Base-by-base conservation (phyloP, 306 rosid species). In the Hippophae gyantsensis region DNA sequence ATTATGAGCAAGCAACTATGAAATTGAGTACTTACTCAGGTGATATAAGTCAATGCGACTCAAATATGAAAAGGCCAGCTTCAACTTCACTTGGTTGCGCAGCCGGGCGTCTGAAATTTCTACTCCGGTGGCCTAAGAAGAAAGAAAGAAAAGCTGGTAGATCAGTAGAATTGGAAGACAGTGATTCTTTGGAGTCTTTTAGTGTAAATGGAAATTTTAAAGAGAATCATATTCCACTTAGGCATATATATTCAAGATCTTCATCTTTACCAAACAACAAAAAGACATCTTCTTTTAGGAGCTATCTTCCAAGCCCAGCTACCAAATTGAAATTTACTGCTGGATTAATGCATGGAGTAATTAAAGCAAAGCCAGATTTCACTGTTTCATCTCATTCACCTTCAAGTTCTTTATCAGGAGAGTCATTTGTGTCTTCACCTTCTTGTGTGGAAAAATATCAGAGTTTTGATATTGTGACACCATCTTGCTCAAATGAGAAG, bases 321-420 rank as follows among this genome's bases (percentile, higher is more conserved):
- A 65, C 87, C 40, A 87, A 68, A 71, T 58, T 75, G 74, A 84
- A 61, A 60, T 87, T 79, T 51, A 69, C 76, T 10, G 74, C 81
- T 49, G 84, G 89, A 54, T 69, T 87, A 54, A 74, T 69, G 81
- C 93, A 87, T 41, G 95, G 89, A 8, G 89, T 87, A 13, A 82
- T 82, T 62, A 81, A 82, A 63, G 73, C 78, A 58, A 78, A 62
- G 50, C 95, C 86, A 18, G 68, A 67, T 38, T 41, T 57, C 55
- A 63, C 68, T 55, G 45, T 64, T 61, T 64, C 52, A 44, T 27
- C 75, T 53, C 49, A 38, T 23, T 76, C 81, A 13, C 70, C 61
- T 55, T 11, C 68, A 13, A 66, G 72, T 52, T 81, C 78, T 56
- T 68, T 69, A 18, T 69, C 55, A 59, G 42, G 69, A 44, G 23